These are phyloP conservation scores for Naganishia sp. DNA, from an alignment of 1,284 basidiomycete genomes.

Conservation along the genomic window DNA sequence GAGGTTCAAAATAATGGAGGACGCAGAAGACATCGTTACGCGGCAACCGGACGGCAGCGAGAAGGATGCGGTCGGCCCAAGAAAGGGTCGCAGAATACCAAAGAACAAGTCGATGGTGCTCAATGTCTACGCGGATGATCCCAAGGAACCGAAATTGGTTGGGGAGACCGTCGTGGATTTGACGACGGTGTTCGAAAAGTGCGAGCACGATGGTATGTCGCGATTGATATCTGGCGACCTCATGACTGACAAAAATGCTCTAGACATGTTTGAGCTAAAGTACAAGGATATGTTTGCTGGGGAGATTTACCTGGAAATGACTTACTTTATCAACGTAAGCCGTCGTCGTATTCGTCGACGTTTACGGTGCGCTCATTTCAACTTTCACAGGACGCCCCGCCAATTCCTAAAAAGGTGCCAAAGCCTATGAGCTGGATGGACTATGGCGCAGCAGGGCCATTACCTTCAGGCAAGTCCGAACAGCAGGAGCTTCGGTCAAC, in stretches of 20 bases:
- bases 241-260: not conserved
- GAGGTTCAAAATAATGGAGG: slow-evolving; percentile 86
- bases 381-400: slow-evolving; percentile 46
- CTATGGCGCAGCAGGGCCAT: slow-evolving; percentile 28
- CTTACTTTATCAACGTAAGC: slow-evolving; percentile 92
- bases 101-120: slow-evolving; percentile 75
- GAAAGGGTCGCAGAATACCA: slow-evolving; percentile 24
- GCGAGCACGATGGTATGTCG: slow-evolving; percentile 88
- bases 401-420: slow-evolving; percentile 48
- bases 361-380: not conserved
- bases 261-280: slow-evolving; percentile 91
- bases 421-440: slow-evolving; percentile 37
- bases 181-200: slow-evolving; percentile 85
- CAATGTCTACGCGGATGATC: slow-evolving; percentile 91
- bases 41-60: slow-evolving; percentile 21
- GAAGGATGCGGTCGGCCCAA: not conserved
- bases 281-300: slow-evolving; percentile 91
- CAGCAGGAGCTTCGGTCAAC: not conserved
- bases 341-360: not conserved
- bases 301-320: slow-evolving; percentile 90
- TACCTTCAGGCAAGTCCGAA: slow-evolving; percentile 12
- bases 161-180: slow-evolving; percentile 87
- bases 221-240: no score
- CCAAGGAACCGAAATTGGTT: slow-evolving; percentile 92
- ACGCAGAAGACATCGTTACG: slow-evolving; percentile 66